These are phyloP conservation scores for Blastobotrys arbuscula DNA, from an alignment of 1,139 yeast species.

Conservation along the genomic window DNA sequence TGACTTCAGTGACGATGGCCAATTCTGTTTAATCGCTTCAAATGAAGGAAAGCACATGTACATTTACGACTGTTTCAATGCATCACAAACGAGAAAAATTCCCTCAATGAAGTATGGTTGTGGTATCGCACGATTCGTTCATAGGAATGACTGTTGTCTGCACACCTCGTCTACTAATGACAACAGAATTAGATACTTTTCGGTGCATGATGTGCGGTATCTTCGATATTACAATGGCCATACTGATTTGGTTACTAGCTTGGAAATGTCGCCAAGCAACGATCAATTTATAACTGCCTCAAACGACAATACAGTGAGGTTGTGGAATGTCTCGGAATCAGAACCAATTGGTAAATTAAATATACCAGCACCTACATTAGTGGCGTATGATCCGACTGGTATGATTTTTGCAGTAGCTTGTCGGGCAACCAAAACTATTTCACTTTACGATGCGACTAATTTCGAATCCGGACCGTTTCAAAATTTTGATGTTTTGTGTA, in stretches of 20 bases:
- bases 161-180: slow-evolving; percentile 78
- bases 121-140: slow-evolving; percentile 80
- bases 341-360: slow-evolving; percentile 51
- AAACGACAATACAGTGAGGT: slow-evolving; percentile 69
- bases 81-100: slow-evolving; percentile 49
- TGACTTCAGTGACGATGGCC: slow-evolving; percentile 83
- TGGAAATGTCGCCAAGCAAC: slow-evolving; percentile 70
- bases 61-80: slow-evolving; percentile 70
- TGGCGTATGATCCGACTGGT: slow-evolving; percentile 81
- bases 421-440: slow-evolving; percentile 42
- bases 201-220: slow-evolving; percentile 72
- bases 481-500: slow-evolving; percentile 37
- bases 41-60: slow-evolving; percentile 82
- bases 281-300: slow-evolving; percentile 68
- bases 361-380: slow-evolving; percentile 49
- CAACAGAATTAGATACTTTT: slow-evolving; percentile 52
- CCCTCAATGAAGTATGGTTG: slow-evolving; percentile 91
- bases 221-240: slow-evolving; percentile 87
- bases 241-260: slow-evolving; percentile 59
- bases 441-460: slow-evolving; percentile 55
- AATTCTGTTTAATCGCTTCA: slow-evolving; percentile 60
- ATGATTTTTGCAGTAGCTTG: slow-evolving; percentile 70
- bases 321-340: slow-evolving; percentile 72
- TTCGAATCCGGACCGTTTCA: slow-evolving; percentile 54
- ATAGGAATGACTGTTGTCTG: slow-evolving; percentile 63